Base-by-base conservation (phyloP, 108 stramenopile species). In the Fragilaria crotonensis region DNA sequence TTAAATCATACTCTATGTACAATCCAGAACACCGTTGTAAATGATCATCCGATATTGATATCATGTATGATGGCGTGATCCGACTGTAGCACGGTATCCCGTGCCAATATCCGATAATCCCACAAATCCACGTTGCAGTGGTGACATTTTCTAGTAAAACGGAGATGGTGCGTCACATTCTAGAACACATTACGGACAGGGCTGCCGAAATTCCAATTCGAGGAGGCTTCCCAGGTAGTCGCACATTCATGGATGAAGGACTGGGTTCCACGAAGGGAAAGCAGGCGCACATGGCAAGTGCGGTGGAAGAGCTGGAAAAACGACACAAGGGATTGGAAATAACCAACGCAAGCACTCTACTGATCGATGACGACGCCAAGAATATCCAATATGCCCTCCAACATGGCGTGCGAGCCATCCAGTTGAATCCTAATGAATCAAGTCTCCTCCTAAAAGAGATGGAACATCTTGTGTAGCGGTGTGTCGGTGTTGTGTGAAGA, bases 241-340 rank as follows among this genome's bases (percentile, higher is more conserved):
- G 68, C n/a, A 81, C 88, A 20, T 97, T 93, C 93, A 31, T 27
- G 1, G 94, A 94, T 62, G 67, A 70, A 36, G 93, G 94, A 23
- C 52, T 61, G n/a, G 94, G 92, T 9, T 66, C 78, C 22, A 70
- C 46, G 44, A 44, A 65, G 32, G 94, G 96, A 21, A 97, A 97
- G 62, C 96, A 95, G 65, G 51, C 78, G 4, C 79, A 89, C 70
- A 96, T 97, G 84, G 96, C 94, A 3, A 87, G 84, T 50, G 96
- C 95, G 7, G 93, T 81, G 5, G 90, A 94, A 76, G 95, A 96
- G 57, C 51, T 97, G 21, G 73, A 83, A 33, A 47, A 54, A 36
- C 48, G 36, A 4, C 60, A 54, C 3, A n/a, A n/a, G n/a, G 49
- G 26, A 25, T 67, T 76, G 21, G 54, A 59, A 14, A 81, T 94